Percentiles rank a stretch among this genome's conserved stretches.
These are phyloP conservation scores for Nigrospora oryzae DNA, from an alignment of 2,329 filamentous ascomycete species.

Conservation along the genomic window DNA sequence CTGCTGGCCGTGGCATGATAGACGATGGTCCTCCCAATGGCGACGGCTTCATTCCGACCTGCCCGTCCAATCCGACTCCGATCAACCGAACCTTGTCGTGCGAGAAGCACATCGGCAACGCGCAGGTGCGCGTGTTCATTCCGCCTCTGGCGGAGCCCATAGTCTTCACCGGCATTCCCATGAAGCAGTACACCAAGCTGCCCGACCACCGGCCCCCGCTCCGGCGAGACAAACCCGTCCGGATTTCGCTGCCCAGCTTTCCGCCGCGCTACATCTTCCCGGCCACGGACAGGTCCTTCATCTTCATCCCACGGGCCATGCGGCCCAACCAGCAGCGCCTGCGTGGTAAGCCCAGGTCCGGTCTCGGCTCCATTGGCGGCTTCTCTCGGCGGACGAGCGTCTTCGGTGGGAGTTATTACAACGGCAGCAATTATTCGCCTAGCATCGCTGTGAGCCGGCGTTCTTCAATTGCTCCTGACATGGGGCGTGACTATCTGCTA, in stretches of 20 bases:
- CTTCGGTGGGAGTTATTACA: slow-evolving; percentile 60
- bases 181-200: slow-evolving; percentile 87
- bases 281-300: slow-evolving; percentile 83
- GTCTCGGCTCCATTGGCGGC: slow-evolving; percentile 57
- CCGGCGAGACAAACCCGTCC: slow-evolving; percentile 90
- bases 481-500: slow-evolving; percentile 63
- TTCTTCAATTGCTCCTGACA: slow-evolving; percentile 65
- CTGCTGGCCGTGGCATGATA: slow-evolving; percentile 12
- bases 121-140: slow-evolving; percentile 74
- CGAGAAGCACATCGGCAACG: slow-evolving; percentile 75
- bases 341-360: slow-evolving; percentile 65
- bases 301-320: slow-evolving; percentile 92
- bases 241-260: slow-evolving; percentile 78
- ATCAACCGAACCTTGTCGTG: slow-evolving; percentile 76
- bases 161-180: slow-evolving; percentile 64
- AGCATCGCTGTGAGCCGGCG: slow-evolving; percentile 83
- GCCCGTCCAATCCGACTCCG: slow-evolving; percentile 50
- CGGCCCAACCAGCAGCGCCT: slow-evolving; percentile 84
- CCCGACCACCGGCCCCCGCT: slow-evolving; percentile 92
- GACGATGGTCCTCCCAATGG: slow-evolving; percentile 46
- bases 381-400: slow-evolving; percentile 77
- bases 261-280: slow-evolving; percentile 86
- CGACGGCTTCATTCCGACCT: slow-evolving; percentile 45
- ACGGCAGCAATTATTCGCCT: slow-evolving; percentile 70
- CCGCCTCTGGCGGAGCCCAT: slow-evolving; percentile 66